Evolutionary conservation across 192 early-diverging fungal genomes (phyloP).

Genomic region (Polychytrium aggregatum): DNA sequence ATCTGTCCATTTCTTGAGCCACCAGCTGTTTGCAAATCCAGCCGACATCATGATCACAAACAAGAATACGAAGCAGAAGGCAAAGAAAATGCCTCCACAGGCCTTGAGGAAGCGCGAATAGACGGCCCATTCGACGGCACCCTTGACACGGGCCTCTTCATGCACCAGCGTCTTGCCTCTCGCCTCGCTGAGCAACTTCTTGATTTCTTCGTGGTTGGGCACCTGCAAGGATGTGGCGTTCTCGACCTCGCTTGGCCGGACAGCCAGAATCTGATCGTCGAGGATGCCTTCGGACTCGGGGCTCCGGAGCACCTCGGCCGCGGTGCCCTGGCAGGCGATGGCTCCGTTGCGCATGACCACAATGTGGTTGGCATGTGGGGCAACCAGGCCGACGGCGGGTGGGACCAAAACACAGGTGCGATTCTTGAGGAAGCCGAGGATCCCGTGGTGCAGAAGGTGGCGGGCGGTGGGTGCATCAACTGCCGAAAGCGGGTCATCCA

Average conservation of each 20-base stretch:
- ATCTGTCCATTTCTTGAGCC: constrained; percentile 29
- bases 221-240: not conserved
- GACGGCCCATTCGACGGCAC: constrained; percentile 24
- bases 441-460: constrained; percentile 67
- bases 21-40: constrained; percentile 18
- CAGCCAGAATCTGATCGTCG: not conserved
- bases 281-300: constrained; percentile 12
- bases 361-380: constrained; percentile 27
- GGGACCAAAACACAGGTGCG: constrained; percentile 86
- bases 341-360: constrained; percentile 28
- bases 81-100: constrained; percentile 34
- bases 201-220: constrained; percentile 3
- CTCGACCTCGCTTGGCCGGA: constrained; percentile 1
- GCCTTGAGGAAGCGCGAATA: constrained; percentile 29
- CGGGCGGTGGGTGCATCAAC: constrained; percentile 91
- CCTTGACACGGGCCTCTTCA: constrained; percentile 23
- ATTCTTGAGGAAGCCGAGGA: constrained; percentile 60
- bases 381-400: constrained; percentile 42
- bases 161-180: constrained; percentile 23
- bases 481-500: constrained; percentile 84
- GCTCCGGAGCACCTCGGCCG: constrained; percentile 6
- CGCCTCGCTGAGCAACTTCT: constrained; percentile 10
- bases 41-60: constrained; percentile 5
- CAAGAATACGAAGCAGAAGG: constrained; percentile 7
- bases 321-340: constrained; percentile 16